phyloP scores from a whole-genome alignment of 1,139 yeast genomes.

The Suhomyces ambrosiae region DNA sequence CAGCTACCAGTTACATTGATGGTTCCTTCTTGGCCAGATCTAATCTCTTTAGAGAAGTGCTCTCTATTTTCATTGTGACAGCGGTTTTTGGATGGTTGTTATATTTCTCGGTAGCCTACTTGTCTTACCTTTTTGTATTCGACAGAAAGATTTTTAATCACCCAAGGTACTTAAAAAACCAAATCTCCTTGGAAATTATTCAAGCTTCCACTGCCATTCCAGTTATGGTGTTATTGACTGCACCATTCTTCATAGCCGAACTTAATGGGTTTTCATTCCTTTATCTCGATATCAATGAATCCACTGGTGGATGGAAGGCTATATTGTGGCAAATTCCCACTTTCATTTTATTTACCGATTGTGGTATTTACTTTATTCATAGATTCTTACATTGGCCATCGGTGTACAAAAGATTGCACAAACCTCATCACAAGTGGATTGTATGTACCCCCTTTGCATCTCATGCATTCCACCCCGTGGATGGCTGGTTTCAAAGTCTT shows the following conservation, averaged over 20 bases:
- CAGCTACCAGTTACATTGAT: conserved; percentile 54
- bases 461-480: conserved; percentile 98
- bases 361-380: conserved; percentile 87
- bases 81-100: conserved; percentile 82
- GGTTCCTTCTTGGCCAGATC: conserved; percentile 70
- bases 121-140: conserved; percentile 75
- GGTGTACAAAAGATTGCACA: conserved; percentile 83
- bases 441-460: conserved; percentile 98
- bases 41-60: conserved; percentile 67
- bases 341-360: conserved; percentile 89
- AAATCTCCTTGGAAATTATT: conserved; percentile 77
- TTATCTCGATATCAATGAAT: conserved; percentile 64
- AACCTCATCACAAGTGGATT: conserved; percentile 99
- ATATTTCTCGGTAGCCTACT: conserved; percentile 72
- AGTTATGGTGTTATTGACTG: conserved; percentile 78
- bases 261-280: conserved; percentile 79
- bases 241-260: conserved; percentile 87
- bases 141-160: conserved; percentile 91
- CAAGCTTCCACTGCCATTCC: conserved; percentile 86
- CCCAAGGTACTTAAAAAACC: conserved; percentile 93
- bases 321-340: conserved; percentile 66
- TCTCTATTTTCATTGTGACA: conserved; percentile 71
- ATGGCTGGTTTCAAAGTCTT: conserved; percentile 88
- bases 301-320: conserved; percentile 71
- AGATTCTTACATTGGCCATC: conserved; percentile 90